Evolutionary conservation across 1,284 basidiomycete genomes (phyloP).

Genomic region (Chiua sp.): DNA sequence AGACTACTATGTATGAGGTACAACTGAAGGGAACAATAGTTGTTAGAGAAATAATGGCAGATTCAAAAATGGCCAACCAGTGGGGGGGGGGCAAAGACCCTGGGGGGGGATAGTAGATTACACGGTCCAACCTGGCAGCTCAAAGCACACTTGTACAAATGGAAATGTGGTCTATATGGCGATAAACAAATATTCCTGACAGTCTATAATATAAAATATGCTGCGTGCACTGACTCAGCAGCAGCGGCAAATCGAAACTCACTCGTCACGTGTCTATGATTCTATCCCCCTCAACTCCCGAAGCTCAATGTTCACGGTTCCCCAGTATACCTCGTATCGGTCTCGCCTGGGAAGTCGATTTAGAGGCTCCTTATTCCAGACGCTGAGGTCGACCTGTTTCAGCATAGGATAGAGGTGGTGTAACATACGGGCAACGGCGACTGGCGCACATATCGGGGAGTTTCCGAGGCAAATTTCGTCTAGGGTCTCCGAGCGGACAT

Average conservation of each 20-base stretch:
- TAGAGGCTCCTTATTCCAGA: constrained; percentile 29
- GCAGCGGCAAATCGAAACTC: background rate
- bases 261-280: background rate
- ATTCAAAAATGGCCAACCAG: no score
- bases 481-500: constrained; percentile 8
- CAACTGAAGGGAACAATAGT: no score
- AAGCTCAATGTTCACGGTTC: constrained; percentile 23
- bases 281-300: background rate
- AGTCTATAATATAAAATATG: background rate
- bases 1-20: no score
- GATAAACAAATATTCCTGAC: background rate
- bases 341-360: constrained; percentile 12
- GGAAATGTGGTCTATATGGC: background rate
- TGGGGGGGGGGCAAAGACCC: no score
- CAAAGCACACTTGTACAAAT: no score
- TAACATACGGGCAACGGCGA: constrained; percentile 18
- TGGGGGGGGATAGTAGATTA: no score
- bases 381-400: constrained; percentile 22
- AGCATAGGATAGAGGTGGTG: constrained; percentile 24
- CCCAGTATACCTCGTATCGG: constrained; percentile 23
- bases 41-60: no score
- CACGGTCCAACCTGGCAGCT: background rate
- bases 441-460: constrained; percentile 17
- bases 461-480: constrained; percentile 27
- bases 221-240: background rate